Evolutionary conservation across 371 early-diverging fungal genomes (phyloP).

Genomic region (Mucor circinelloides): DNA sequence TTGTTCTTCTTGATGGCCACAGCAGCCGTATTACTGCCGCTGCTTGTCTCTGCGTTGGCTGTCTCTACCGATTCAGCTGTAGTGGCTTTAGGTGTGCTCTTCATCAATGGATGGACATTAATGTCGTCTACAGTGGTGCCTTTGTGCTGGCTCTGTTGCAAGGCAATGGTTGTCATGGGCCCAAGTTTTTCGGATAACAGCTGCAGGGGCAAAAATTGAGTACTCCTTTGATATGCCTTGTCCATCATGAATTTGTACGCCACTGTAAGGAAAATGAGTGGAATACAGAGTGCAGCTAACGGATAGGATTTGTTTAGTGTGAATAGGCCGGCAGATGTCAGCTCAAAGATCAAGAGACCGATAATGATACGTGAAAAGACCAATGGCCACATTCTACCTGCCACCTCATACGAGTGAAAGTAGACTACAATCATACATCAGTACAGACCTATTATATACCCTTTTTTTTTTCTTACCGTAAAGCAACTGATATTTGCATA

Average conservation of each 20-base stretch:
- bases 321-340: constrained; percentile 77
- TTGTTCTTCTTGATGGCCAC: constrained; percentile 1
- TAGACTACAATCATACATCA: constrained; percentile 49
- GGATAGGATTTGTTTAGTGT: constrained; percentile 60
- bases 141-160: neutral
- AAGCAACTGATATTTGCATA: constrained; percentile 74
- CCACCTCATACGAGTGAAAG: constrained; percentile 80
- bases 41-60: neutral
- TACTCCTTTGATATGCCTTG: constrained; percentile 56
- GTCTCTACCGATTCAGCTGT: neutral
- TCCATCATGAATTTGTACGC: constrained; percentile 61
- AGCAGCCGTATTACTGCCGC: neutral
- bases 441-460: neutral
- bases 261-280: constrained; percentile 55
- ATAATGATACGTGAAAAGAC: constrained; percentile 73
- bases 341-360: constrained; percentile 77
- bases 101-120: constrained; percentile 6
- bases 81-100: neutral
- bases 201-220: constrained; percentile 53
- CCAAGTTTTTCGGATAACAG: constrained; percentile 48
- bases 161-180: constrained; percentile 28
- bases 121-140: neutral
- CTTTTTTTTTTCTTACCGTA: constrained; percentile 50
- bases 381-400: constrained; percentile 76
- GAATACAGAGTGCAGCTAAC: constrained; percentile 47